Base-by-base conservation (phyloP, 495 filamentous ascomycete species). In the Staphylotrichum tortipilum region DNA sequence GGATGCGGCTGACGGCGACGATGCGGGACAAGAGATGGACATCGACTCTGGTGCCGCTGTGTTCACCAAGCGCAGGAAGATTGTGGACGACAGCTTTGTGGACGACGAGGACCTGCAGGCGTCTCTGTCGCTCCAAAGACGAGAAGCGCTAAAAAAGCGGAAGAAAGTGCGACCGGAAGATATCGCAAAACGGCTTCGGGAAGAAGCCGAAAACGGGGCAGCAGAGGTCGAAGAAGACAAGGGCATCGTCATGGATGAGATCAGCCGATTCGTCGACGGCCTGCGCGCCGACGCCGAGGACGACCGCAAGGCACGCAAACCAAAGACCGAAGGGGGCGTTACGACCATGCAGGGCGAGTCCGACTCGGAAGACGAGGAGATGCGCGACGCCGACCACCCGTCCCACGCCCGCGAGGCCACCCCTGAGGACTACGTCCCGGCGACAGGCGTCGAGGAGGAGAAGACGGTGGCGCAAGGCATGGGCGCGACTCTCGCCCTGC, bases 101-200 rank as follows among this genome's bases (percentile, higher is more conserved):
- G 92, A 96, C 59, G 92, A 97, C 57, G 92, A 96, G 22, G 89
- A 95, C 56, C 75, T 98, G 0, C 91, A 96, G 67, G 80, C 87
- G 12, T 83, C 84, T 1, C 74, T 98, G 28, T 85, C 92, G 2
- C 71, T 78, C 14, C 88, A 95, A 60, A 77, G 92, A 57, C 78
- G 82, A 46, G 77, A 79, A 15, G 89, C 88, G 0, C 74, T 96
- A 29, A 96, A 94, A 65, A 96, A 94, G 68, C 81, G 90, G 21
- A 94, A 91, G 72, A 85, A 80, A 64, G 72, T 77, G 29, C 78
- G 82, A 24, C 88, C 89, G 2, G 88, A 89, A 60, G 91, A 97
- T 55, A 72, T 98, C 55, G 91, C 88, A 11, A 78, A 79, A 40
- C 85, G 89, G 55, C 70, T 98, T 24, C 78, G 80, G 47, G 86